Evolutionary conservation across 345 rosid species (phyloP), one percentile per base, ranked within the genome.

Genomic region (Mangifera indica): DNA sequence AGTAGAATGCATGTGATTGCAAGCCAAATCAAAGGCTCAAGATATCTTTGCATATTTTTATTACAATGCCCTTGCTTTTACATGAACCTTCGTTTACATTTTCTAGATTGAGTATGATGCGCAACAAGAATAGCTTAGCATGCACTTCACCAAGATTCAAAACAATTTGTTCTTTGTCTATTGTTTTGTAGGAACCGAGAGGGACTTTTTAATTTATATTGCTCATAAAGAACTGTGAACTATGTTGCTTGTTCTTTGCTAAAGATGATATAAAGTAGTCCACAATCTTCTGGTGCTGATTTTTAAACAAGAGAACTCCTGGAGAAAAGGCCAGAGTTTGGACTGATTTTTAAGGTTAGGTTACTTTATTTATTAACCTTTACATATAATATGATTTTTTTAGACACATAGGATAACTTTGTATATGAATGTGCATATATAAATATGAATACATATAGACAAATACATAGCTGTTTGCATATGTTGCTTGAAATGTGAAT

Each of bases 301-400:
- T 55, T 55, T 21, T 58, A 29, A 48, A 63, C 67, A 65, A 66
- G 44, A 68, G 24, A 74, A 52, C 58, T 20, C 32, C 24, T 14
- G 24, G 52, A 32, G 49, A 45, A 65, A 17, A 57, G 32, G 74
- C 71, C 78, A 78, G 75, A 75, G 72, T 63, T 51, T 62, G 29
- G 69, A 42, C 79, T 63, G 65, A 49, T 70, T 74, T 79, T 79
- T 70, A 60, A 77, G 79, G 81, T 81, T 77, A 62, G 55, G 65
- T 71, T 49, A 49, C n/a, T 40, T 69, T 66, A 34, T 22, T 18
- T 44, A 25, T 71, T 49, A 51, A 18, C 60, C 65, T 59, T 67
- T 55, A 29, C 59, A 57, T 61, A 72, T 63, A 21, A 15, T 64
- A 67, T 54, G 45, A 1, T 70, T 59, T 48, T 55, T 61, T 63